Conservation (phyloP, 495 filamentous ascomycete species). For the Penicillium turbatum region DNA sequence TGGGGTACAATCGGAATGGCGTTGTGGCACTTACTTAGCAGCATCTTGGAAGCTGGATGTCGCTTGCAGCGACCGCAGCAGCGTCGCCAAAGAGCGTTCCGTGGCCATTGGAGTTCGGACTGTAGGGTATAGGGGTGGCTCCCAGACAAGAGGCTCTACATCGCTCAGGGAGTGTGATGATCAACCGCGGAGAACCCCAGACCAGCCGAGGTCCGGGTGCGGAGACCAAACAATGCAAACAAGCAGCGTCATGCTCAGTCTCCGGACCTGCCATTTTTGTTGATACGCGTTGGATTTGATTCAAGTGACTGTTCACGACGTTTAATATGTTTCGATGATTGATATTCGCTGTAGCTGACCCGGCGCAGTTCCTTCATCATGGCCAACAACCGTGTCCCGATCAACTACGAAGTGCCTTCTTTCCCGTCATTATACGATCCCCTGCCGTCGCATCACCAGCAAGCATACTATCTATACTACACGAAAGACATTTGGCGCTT, state of each 20-base stretch:
- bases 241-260: conserved; percentile 14
- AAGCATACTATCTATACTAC: conserved; percentile 69
- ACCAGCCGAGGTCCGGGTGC: conserved; percentile 40
- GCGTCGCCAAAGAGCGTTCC: conserved; percentile 48
- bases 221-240: conserved; percentile 38
- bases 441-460: conserved; percentile 46
- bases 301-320: not conserved
- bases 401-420: conserved; percentile 63
- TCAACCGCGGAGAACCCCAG: conserved; percentile 34
- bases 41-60: conserved; percentile 50
- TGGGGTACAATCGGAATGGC: not conserved
- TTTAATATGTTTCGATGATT: conserved; percentile 2
- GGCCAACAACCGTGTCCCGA: conserved; percentile 51
- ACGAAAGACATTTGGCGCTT: conserved; percentile 83
- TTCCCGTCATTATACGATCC: conserved; percentile 92
- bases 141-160: conserved; percentile 16
- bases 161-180: conserved; percentile 13
- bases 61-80: conserved; percentile 50
- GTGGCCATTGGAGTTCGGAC: conserved; percentile 35
- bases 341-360: not conserved
- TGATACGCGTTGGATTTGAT: conserved; percentile 1
- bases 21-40: conserved; percentile 43
- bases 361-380: conserved; percentile 14
- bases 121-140: conserved; percentile 7
- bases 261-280: not conserved